Percentiles rank a stretch among this genome's conserved stretches.
These are phyloP conservation scores for Chionographis japonica DNA, from an alignment of 106 monocot genomes.

Conservation along the genomic window DNA sequence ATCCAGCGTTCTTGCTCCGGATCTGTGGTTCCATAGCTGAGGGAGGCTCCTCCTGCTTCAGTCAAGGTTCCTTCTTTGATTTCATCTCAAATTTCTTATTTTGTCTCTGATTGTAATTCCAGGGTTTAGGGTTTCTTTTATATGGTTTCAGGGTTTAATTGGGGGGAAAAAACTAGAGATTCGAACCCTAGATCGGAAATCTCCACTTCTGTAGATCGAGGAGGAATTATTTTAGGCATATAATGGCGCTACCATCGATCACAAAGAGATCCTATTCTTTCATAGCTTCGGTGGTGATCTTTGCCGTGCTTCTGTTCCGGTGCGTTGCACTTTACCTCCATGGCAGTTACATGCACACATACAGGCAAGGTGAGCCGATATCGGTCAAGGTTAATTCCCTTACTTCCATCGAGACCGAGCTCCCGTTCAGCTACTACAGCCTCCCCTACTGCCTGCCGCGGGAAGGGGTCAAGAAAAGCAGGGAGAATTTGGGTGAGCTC, in stretches of 20 bases:
- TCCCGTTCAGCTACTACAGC: conserved; percentile 62
- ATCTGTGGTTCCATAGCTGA: too few species aligned
- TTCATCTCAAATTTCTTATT: too few species aligned
- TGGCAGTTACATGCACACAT: conserved; percentile 65
- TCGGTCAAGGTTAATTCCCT: conserved; percentile 63
- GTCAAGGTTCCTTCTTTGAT: too few species aligned
- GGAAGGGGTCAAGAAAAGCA: conserved; percentile 53
- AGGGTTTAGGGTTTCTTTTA: too few species aligned
- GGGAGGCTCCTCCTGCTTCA: too few species aligned
- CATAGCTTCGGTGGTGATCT: background rate
- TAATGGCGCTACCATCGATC: background rate
- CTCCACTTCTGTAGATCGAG: too few species aligned
- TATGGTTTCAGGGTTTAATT: too few species aligned
- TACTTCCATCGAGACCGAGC: conserved; percentile 64
- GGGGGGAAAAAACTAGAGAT: too few species aligned
- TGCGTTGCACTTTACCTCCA: conserved; percentile 46
- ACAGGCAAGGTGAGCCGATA: conserved; percentile 28
- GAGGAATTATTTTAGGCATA: too few species aligned
- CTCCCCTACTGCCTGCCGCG: conserved; percentile 60
- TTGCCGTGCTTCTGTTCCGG: conserved; percentile 7
- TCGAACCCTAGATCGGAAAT: too few species aligned
- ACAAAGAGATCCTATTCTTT: background rate
- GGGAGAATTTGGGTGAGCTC: conserved; percentile 61
- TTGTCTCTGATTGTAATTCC: too few species aligned
- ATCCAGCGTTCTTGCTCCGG: too few species aligned